These are phyloP conservation scores for Diacronema lutheri DNA, from an alignment of 78 protist species.

Conservation along the genomic window DNA sequence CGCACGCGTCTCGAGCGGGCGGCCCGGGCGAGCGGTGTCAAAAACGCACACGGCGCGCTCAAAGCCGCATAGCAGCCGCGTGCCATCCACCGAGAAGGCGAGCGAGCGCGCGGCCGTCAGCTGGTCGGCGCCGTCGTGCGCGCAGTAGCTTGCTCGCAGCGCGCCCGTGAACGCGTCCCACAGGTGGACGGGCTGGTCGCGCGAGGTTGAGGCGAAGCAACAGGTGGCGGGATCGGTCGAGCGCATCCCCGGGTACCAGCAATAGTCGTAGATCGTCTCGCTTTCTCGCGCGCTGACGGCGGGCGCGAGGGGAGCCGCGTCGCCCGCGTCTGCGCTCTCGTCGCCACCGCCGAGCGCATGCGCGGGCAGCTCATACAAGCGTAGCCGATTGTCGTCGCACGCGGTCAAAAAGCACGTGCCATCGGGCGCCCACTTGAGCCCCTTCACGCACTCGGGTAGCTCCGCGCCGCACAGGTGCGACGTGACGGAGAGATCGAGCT, in stretches of 20 bases:
- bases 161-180: conserved; percentile 38
- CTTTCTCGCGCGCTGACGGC: not conserved
- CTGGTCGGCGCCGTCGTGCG: not conserved
- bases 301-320: no score
- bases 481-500: no score
- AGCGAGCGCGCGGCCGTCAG: not conserved
- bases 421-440: conserved; percentile 10
- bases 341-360: no score
- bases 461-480: no score
- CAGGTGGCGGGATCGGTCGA: not conserved
- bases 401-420: conserved; percentile 15
- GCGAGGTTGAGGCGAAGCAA: not conserved
- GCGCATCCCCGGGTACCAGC: conserved; percentile 29
- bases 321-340: no score
- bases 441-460: not conserved
- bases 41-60: not conserved
- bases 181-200: conserved; percentile 26
- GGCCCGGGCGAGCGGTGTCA: conserved; percentile 6
- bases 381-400: conserved; percentile 14
- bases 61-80: conserved; percentile 6
- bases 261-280: conserved; percentile 18
- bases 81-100: not conserved
- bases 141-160: conserved; percentile 16
- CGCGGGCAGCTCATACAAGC: conserved; percentile 25
- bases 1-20: not conserved